Evolutionary conservation across 495 filamentous ascomycete species (phyloP).

Genomic region (Penicillium cosmopolitanum): DNA sequence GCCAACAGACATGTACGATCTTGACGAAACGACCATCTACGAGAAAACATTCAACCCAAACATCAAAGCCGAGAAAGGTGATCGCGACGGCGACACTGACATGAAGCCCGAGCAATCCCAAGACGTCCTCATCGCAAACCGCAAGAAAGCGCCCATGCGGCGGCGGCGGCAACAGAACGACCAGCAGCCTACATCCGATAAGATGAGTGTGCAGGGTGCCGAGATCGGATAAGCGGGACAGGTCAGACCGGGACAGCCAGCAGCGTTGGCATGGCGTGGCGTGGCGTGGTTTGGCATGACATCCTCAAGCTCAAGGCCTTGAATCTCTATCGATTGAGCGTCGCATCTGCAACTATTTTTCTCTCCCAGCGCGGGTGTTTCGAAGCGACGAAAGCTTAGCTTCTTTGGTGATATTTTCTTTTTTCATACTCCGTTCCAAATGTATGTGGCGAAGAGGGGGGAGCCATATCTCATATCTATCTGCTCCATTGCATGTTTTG

Average conservation of each 20-base stretch:
- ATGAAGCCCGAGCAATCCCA: conserved; percentile 38
- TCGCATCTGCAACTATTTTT: conserved; percentile 5
- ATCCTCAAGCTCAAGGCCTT: conserved; percentile 8
- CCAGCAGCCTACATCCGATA: conserved; percentile 29
- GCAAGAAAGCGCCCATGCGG: conserved; percentile 58
- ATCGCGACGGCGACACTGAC: conserved; percentile 53
- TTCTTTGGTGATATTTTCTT: background rate
- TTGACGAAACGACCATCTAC: conserved; percentile 67
- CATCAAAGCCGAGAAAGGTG: conserved; percentile 51
- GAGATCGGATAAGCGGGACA: conserved; percentile 29
- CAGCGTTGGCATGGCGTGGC: too few species aligned
- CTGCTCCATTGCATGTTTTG: conserved; percentile 2
- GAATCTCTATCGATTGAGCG: conserved; percentile 4
- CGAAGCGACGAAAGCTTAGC: background rate
- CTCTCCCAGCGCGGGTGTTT: conserved; percentile 4
- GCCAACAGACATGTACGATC: conserved; percentile 73
- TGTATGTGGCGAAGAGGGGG: background rate
- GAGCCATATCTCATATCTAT: background rate
- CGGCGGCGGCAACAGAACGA: conserved; percentile 40
- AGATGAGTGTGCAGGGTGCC: conserved; percentile 42
- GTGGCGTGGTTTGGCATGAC: background rate
- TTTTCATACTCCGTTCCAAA: background rate
- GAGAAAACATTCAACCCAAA: conserved; percentile 14
- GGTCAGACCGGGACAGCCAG: too few species aligned
- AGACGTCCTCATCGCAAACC: conserved; percentile 43